phyloP scores from a whole-genome alignment of 441 rosid species.

The Erodium moschatum region DNA sequence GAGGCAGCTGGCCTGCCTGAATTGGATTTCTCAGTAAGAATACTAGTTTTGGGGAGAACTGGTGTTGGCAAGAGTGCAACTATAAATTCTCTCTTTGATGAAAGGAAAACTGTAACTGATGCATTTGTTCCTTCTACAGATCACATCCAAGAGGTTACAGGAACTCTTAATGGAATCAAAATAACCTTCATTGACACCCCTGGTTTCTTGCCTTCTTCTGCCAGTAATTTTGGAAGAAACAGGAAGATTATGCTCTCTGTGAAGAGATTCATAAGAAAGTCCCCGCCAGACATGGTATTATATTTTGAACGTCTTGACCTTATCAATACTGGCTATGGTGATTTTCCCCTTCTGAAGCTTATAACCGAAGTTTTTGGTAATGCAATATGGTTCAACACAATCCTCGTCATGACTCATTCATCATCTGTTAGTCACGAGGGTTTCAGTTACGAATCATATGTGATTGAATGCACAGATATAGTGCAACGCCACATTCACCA shows the following conservation, averaged over 20 bases:
- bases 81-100: slow-evolving; percentile 76
- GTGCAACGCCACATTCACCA: slow-evolving; percentile 64
- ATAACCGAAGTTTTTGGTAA: slow-evolving; percentile 64
- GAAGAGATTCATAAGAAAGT: slow-evolving; percentile 54
- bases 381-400: slow-evolving; percentile 80
- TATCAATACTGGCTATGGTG: slow-evolving; percentile 34
- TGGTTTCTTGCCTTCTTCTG: slow-evolving; percentile 55
- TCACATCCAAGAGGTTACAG: slow-evolving; percentile 56
- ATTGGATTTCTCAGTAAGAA: slow-evolving; percentile 54
- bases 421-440: slow-evolving; percentile 53
- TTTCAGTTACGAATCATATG: slow-evolving; percentile 58
- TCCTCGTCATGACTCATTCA: slow-evolving; percentile 84
- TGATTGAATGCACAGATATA: slow-evolving; percentile 47
- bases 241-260: slow-evolving; percentile 60
- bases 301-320: slow-evolving; percentile 74
- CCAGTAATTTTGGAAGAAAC: slow-evolving; percentile 50
- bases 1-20: slow-evolving; percentile 62
- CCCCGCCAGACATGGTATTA: slow-evolving; percentile 74
- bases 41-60: slow-evolving; percentile 79
- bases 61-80: slow-evolving; percentile 99
- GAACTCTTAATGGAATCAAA: slow-evolving; percentile 58
- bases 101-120: slow-evolving; percentile 50
- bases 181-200: slow-evolving; percentile 82
- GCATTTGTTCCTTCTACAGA: slow-evolving; percentile 75
- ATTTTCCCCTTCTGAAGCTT: slow-evolving; percentile 65